phyloP scores from a whole-genome alignment of 768 basidiomycete genomes.

The Boletus coccyginus region DNA sequence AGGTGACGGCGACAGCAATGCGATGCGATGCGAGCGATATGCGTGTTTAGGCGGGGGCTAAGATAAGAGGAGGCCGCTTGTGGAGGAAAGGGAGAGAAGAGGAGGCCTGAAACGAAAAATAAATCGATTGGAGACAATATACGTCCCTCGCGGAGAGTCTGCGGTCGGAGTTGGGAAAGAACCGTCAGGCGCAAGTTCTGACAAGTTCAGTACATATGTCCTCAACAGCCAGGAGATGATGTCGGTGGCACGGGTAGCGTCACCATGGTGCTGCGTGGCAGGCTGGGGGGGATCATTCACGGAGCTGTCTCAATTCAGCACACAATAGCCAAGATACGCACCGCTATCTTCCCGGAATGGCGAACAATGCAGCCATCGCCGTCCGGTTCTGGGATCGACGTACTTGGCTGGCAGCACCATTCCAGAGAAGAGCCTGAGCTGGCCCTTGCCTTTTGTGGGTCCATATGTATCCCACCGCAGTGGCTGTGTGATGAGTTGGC shows the following conservation, averaged over 20 bases:
- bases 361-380: constrained; percentile 25
- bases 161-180: constrained; percentile 31
- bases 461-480: constrained; percentile 38
- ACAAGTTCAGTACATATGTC: constrained; percentile 11
- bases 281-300: constrained; percentile 1
- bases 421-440: constrained; percentile 1
- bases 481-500: constrained; percentile 34
- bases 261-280: background rate
- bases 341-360: constrained; percentile 22
- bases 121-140: constrained; percentile 26
- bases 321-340: constrained; percentile 26
- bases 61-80: constrained; percentile 25
- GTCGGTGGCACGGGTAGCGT: background rate
- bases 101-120: constrained; percentile 27
- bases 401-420: background rate
- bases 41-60: constrained; percentile 31
- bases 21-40: constrained; percentile 31
- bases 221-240: background rate
- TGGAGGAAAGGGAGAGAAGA: constrained; percentile 9
- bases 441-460: constrained; percentile 35
- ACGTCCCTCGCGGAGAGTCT: constrained; percentile 30
- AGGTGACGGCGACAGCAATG: constrained; percentile 32
- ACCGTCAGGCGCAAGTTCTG: constrained; percentile 19
- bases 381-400: constrained; percentile 18
- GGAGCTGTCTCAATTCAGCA: constrained; percentile 19